A percentile compares a stretch with the other conserved stretches of the same genome.
These are phyloP conservation scores for Coccomyxa subellipsoidea DNA, from an alignment of 163 green algal species.

Conservation along the genomic window DNA sequence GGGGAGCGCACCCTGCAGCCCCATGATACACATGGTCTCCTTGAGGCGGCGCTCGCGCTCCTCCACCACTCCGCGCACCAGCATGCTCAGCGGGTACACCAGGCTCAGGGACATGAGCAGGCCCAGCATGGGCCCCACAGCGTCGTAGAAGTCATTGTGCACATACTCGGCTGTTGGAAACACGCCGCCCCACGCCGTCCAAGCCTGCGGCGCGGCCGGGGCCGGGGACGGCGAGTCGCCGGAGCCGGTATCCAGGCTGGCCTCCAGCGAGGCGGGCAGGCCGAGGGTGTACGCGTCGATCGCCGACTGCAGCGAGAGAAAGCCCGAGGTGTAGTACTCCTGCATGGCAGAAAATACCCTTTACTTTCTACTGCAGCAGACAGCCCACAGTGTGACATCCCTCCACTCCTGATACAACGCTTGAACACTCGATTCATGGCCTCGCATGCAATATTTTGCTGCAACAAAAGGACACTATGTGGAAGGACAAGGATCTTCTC, in stretches of 20 bases:
- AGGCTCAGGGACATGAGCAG: constrained; percentile 23
- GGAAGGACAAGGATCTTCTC: no score
- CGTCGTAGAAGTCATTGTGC: constrained; percentile 37
- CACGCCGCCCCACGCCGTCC: constrained; percentile 5
- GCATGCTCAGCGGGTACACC: constrained; percentile 47
- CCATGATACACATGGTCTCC: constrained; percentile 18
- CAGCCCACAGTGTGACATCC: no score
- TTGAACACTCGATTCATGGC: no score
- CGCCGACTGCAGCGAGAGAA: constrained; percentile 34
- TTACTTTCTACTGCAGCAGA: no score
- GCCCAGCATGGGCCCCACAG: constrained; percentile 28
- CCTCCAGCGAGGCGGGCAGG: neutral
- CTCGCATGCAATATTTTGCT: no score
- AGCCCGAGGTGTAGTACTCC: constrained; percentile 44
- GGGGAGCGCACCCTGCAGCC: neutral
- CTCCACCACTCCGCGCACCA: constrained; percentile 48
- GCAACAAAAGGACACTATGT: no score
- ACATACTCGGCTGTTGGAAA: constrained; percentile 27
- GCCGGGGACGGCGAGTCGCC: neutral
- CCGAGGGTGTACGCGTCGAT: constrained; percentile 37
- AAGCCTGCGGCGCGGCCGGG: neutral
- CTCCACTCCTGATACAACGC: no score
- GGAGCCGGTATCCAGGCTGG: constrained; percentile 15
- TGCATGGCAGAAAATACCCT: neutral
- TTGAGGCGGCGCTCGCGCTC: neutral